phyloP scores from a whole-genome alignment of 371 early-diverging fungal genomes.

The Chytridium lagenaria region DNA sequence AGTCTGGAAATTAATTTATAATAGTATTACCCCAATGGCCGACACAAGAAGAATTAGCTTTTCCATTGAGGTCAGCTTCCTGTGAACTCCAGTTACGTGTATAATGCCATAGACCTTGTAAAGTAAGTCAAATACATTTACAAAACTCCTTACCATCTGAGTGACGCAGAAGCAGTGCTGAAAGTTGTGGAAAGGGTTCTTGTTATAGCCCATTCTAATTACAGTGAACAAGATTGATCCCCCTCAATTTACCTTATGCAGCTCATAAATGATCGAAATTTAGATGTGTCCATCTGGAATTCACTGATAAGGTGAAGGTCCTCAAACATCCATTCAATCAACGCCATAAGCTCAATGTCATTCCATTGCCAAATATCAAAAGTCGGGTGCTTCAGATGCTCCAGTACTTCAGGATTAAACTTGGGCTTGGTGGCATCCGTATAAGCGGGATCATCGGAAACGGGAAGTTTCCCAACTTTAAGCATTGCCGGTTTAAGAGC shows the following conservation, averaged over 20 bases:
- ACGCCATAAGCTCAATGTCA: conserved; percentile 47
- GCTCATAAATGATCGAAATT: conserved; percentile 43
- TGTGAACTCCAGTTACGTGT: conserved; percentile 41
- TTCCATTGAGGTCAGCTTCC: conserved; percentile 44
- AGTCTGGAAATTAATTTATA: background rate
- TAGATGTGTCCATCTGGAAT: conserved; percentile 46
- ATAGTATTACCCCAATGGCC: conserved; percentile 45
- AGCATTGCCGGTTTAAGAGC: conserved; percentile 36
- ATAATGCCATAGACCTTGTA: conserved; percentile 49
- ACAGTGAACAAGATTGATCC: background rate
- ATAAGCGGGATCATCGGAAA: conserved; percentile 3
- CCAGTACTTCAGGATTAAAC: conserved; percentile 38
- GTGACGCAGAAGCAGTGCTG: conserved; percentile 59
- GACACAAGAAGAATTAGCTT: conserved; percentile 44
- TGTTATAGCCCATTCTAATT: conserved; percentile 47
- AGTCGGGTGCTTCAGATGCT: conserved; percentile 52
- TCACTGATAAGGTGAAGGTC: conserved; percentile 46
- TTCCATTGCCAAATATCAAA: conserved; percentile 57
- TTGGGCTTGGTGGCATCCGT: conserved; percentile 21
- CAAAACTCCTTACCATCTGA: conserved; percentile 58
- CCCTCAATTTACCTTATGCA: conserved; percentile 3
- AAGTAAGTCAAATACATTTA: background rate
- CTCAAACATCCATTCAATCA: conserved; percentile 55
- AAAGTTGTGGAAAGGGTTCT: conserved; percentile 60
- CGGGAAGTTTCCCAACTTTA: conserved; percentile 20